Conservation (phyloP, 2,329 filamentous ascomycete genomes). For the Fusarium fujikuroi region DNA sequence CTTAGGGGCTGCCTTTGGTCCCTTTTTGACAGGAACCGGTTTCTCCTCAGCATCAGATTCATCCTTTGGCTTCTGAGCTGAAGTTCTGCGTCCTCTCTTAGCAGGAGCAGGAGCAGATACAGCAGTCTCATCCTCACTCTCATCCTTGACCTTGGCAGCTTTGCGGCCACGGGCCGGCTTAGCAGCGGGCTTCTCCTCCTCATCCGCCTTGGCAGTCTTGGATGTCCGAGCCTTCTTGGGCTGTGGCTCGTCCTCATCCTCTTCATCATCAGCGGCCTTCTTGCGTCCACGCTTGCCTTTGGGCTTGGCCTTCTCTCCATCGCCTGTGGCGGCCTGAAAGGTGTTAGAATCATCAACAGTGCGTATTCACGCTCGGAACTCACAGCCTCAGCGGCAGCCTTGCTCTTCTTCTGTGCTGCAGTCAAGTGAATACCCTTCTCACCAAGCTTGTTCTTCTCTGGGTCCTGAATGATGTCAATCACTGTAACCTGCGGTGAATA, state of each 20-base stretch:
- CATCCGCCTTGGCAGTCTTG: slow-evolving; percentile 35
- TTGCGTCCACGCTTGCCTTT: slow-evolving; percentile 51
- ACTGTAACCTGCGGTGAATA: not conserved
- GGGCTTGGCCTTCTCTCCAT: slow-evolving; percentile 46
- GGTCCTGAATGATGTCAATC: slow-evolving; percentile 64
- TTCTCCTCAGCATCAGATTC: slow-evolving; percentile 26
- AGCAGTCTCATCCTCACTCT: slow-evolving; percentile 32
- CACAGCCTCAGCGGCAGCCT: slow-evolving; percentile 45
- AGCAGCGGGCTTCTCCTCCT: slow-evolving; percentile 33
- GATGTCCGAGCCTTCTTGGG: slow-evolving; percentile 51
- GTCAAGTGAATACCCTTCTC: slow-evolving; percentile 69
- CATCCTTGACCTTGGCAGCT: slow-evolving; percentile 37
- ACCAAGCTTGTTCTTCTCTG: slow-evolving; percentile 77
- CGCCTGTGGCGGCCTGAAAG: slow-evolving; percentile 41
- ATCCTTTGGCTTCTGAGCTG: slow-evolving; percentile 31
- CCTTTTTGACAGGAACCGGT: slow-evolving; percentile 11
- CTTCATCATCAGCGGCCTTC: slow-evolving; percentile 50
- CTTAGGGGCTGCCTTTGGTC: slow-evolving; percentile 28
- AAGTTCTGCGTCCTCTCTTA: slow-evolving; percentile 45
- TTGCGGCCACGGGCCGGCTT: slow-evolving; percentile 41
- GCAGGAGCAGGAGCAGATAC: slow-evolving; percentile 39
- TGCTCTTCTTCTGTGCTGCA: slow-evolving; percentile 51
- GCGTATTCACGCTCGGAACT: slow-evolving; percentile 10
- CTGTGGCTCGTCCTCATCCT: slow-evolving; percentile 49
- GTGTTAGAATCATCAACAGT: slow-evolving; percentile 14